A percentile compares a stretch with the other conserved stretches of the same genome.
These are phyloP conservation scores for Globisporangium orthogonon DNA, from an alignment of 352 stramenopile species.

Conservation along the genomic window DNA sequence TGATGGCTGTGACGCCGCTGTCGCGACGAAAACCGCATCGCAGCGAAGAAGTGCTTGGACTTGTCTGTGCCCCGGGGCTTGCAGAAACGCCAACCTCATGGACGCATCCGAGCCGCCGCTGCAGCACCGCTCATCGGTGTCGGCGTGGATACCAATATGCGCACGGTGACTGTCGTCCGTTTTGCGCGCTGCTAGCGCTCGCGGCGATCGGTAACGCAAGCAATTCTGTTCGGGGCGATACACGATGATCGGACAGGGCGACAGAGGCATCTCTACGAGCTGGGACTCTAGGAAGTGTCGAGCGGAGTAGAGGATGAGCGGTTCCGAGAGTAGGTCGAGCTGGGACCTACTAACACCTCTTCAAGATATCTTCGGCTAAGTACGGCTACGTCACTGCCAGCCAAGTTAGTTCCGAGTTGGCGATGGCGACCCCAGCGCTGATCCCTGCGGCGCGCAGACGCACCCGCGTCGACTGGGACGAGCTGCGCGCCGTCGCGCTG, in stretches of 20 bases:
- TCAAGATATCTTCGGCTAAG: too few relatives aligned
- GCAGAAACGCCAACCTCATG: slow-evolving; percentile 15
- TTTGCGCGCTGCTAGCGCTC: background rate
- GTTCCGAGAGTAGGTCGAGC: too few relatives aligned
- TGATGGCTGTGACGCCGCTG: background rate
- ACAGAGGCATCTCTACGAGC: too few relatives aligned
- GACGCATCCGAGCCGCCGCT: slow-evolving; percentile 14
- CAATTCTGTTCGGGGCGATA: too few relatives aligned
- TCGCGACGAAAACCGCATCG: background rate
- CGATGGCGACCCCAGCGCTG: slow-evolving; percentile 7
- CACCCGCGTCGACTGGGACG: slow-evolving; percentile 50
- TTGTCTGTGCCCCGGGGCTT: slow-evolving; percentile 5
- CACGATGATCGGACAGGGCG: too few relatives aligned
- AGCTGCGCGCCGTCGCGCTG: slow-evolving; percentile 36
- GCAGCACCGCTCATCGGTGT: slow-evolving; percentile 10
- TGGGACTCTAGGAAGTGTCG: too few relatives aligned
- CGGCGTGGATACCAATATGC: slow-evolving; percentile 9
- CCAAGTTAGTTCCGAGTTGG: too few relatives aligned
- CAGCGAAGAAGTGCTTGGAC: slow-evolving; percentile 13
- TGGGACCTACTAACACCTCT: too few relatives aligned
- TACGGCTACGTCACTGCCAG: too few relatives aligned
- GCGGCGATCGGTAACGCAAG: background rate
- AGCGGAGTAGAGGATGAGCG: too few relatives aligned
- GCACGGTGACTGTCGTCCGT: background rate
- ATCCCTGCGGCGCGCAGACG: slow-evolving; percentile 18